Conservation (phyloP, 192 early-diverging fungal species). For the Gonapodya prolifera region DNA sequence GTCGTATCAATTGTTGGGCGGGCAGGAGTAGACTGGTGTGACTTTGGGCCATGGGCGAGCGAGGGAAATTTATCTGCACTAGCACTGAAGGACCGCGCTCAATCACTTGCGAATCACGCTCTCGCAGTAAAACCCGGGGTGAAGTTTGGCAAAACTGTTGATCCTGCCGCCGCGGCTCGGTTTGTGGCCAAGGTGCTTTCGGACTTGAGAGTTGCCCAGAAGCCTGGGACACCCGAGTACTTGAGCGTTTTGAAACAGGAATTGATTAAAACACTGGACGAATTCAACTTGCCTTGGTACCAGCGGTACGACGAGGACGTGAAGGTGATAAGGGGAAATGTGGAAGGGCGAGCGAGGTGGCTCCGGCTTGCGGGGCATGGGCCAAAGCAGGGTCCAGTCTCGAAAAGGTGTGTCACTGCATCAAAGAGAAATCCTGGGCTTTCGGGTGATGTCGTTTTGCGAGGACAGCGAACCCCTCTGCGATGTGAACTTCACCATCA, state of each 20-base stretch:
- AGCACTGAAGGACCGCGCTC: neutral
- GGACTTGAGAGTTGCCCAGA: neutral
- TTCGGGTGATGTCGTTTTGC: neutral
- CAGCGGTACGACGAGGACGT: constrained; percentile 72
- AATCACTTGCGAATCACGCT: constrained; percentile 5
- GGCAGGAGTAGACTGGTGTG: neutral
- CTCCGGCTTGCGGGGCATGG: constrained; percentile 78
- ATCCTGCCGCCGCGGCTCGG: neutral
- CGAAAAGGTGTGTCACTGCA: constrained; percentile 35
- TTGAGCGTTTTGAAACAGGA: constrained; percentile 9
- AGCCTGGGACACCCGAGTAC: neutral
- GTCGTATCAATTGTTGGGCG: neutral
- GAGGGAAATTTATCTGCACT: neutral
- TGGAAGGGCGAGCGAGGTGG: constrained; percentile 67
- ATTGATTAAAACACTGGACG: constrained; percentile 58
- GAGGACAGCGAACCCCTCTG: constrained; percentile 71
- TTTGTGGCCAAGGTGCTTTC: neutral
- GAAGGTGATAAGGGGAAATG: constrained; percentile 50
- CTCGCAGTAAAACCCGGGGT: neutral
- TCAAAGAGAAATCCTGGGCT: neutral
- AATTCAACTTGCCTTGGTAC: constrained; percentile 79
- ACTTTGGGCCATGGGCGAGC: neutral
- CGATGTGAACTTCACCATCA: constrained; percentile 89
- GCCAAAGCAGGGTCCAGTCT: constrained; percentile 65
- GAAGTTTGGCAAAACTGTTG: neutral